Percentiles rank a stretch among this genome's conserved stretches.
Conservation (phyloP, 352 stramenopile species). For the Globisporangium nagaii region DNA sequence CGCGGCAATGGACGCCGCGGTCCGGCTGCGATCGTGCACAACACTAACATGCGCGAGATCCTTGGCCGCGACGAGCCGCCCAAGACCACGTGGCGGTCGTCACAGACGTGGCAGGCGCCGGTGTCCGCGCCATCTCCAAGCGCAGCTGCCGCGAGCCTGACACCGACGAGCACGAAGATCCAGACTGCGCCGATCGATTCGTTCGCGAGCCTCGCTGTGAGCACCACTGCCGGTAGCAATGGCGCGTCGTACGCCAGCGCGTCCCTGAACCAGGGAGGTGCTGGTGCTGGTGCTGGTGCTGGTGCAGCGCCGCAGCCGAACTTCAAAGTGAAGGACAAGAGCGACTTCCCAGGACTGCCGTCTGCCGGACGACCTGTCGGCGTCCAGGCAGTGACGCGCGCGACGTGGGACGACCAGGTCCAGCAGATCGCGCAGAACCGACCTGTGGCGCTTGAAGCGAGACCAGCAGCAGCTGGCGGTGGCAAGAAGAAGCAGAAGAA, state of each 20-base stretch:
- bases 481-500: conserved; percentile 83
- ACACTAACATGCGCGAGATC: conserved; percentile 42
- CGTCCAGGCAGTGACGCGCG: conserved; percentile 69
- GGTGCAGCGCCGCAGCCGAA: neutral
- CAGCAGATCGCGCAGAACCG: conserved; percentile 70
- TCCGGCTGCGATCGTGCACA: conserved; percentile 50
- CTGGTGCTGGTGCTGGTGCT: conserved; percentile 24
- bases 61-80: conserved; percentile 29
- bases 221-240: conserved; percentile 8
- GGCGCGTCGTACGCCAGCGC: conserved; percentile 27
- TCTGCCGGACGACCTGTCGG: conserved; percentile 46
- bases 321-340: conserved; percentile 35
- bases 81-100: conserved; percentile 46
- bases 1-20: conserved; percentile 22
- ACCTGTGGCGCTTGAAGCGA: neutral
- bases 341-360: conserved; percentile 75
- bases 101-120: conserved; percentile 41
- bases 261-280: conserved; percentile 22
- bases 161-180: conserved; percentile 53
- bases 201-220: conserved; percentile 40
- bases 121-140: conserved; percentile 14
- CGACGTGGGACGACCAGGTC: conserved; percentile 77
- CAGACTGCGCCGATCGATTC: conserved; percentile 46
- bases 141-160: conserved; percentile 16
- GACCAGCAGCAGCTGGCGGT: conserved; percentile 7